Evolutionary conservation across 345 rosid species (phyloP), one percentile per base, ranked within the genome.

Genomic region (Barbarea vulgaris): DNA sequence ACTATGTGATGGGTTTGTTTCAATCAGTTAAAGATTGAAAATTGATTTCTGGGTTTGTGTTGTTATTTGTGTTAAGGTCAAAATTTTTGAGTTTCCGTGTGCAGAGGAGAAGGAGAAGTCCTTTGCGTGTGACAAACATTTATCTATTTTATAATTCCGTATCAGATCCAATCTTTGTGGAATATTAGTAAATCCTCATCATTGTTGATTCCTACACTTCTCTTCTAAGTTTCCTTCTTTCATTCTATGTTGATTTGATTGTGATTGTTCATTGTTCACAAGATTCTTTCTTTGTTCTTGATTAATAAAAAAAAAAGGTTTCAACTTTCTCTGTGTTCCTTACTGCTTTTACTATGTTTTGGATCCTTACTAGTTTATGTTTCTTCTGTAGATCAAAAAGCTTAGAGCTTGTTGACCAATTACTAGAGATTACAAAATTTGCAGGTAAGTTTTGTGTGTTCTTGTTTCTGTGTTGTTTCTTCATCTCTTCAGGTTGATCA

Each of bases 401-500:
- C 70, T 74, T 80, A 82, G 83, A 80, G 74, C 73, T 80, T 83
- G 88, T 78, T 80, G 82, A 81, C 72, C 70, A 30, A 70, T 37
- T 42, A 64, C 47, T 48, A 30, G 57, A 42, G 64, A 36, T 44
- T 67, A 72, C 63, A 71, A 63, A 75, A 86, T 84, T 80, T 70
- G 79, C 53, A 75, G 60, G 28, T 72, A 53, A 28, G 5, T 2
- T 8, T 58, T 22, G 4, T 3, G 24, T 36, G 10, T 8, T 36
- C 27, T 50, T 60, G 64, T 18, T 27, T 75, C 24, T 39, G 25
- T 48, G 18, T 80, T 80, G 37, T 73, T 81, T 28, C 73, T 21
- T 12, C 7, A n/a, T 36, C 12, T 55, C 3, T 80, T 30, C 51
- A 83, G 78, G 85, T 4, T 37, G 56, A 72, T 80, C 74, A 69